Evolutionary conservation across 371 early-diverging fungal species (phyloP).

Genomic region (Nematocida sp.): DNA sequence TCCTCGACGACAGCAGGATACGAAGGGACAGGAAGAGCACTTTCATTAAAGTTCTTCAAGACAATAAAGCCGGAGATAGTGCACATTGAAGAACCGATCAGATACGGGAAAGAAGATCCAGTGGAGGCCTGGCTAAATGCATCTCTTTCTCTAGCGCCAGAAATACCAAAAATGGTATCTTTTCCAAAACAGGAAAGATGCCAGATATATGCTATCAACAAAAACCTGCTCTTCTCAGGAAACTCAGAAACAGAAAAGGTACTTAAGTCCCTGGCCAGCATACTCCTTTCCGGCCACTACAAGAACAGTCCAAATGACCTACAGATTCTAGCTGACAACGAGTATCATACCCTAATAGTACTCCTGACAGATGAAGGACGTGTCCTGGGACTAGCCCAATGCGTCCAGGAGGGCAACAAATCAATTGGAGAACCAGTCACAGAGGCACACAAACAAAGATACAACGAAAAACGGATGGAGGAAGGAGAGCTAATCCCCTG

Average conservation of each 20-base stretch:
- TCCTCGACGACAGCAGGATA: conserved; percentile 97
- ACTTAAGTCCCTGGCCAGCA: conserved; percentile 84
- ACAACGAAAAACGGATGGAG: conserved; percentile 71
- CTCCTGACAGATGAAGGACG: conserved; percentile 77
- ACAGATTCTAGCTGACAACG: conserved; percentile 89
- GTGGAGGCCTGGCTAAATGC: conserved; percentile 92
- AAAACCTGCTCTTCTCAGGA: conserved; percentile 84
- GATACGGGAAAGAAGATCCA: conserved; percentile 81
- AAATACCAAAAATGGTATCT: conserved; percentile 66
- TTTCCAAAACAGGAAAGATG: conserved; percentile 86
- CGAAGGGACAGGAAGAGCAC: conserved; percentile 95
- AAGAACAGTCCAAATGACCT: conserved; percentile 97
- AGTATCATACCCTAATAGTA: conserved; percentile 91
- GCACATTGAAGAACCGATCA: conserved; percentile 82
- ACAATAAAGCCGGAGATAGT: conserved; percentile 73
- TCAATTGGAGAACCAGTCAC: too few relatives aligned
- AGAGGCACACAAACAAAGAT: conserved; percentile 65
- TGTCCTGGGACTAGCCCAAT: conserved; percentile 76
- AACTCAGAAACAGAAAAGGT: conserved; percentile 87
- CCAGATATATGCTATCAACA: conserved; percentile 83
- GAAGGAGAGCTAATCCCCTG: conserved; percentile 95
- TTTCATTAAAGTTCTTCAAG: conserved; percentile 85
- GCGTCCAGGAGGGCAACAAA: conserved; percentile 85
- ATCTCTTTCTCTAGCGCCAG: conserved; percentile 80
- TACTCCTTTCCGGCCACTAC: conserved; percentile 95